Evolutionary conservation across 352 stramenopile genomes (phyloP).

Genomic region (Thraustochytrium striatum): DNA sequence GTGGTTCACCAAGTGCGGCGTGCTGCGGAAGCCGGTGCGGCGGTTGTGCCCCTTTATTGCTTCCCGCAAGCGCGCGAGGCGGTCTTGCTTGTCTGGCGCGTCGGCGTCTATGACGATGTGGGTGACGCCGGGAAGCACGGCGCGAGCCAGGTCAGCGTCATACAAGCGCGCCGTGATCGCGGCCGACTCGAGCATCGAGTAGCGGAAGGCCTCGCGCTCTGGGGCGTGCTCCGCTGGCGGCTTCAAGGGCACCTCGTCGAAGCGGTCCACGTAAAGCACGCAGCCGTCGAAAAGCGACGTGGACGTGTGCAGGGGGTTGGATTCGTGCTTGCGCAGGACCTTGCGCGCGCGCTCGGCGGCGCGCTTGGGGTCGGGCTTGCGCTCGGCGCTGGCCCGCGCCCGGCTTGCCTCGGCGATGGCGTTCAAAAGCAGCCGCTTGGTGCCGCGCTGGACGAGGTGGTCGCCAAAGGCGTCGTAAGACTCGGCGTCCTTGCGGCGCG

Average conservation of each 20-base stretch:
- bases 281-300: background rate
- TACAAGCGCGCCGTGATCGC: background rate
- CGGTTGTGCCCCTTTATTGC: no score
- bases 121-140: background rate
- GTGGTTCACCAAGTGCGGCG: no score
- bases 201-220: background rate
- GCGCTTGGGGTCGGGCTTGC: background rate
- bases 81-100: background rate
- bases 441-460: background rate
- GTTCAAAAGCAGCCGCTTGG: background rate
- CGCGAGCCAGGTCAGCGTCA: background rate
- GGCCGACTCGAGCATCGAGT: background rate
- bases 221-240: background rate
- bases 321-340: conserved; percentile 1
- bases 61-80: background rate
- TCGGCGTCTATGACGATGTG: conserved; percentile 14
- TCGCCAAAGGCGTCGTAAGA: background rate
- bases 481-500: background rate
- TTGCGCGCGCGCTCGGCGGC: background rate
- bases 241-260: background rate
- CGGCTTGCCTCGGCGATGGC: background rate
- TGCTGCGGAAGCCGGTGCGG: no score
- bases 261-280: conserved; percentile 34
- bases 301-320: background rate
- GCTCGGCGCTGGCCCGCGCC: background rate